These are phyloP conservation scores for Pharus latifolius DNA, from an alignment of 176 grass and related monocot genomes.

Conservation along the genomic window DNA sequence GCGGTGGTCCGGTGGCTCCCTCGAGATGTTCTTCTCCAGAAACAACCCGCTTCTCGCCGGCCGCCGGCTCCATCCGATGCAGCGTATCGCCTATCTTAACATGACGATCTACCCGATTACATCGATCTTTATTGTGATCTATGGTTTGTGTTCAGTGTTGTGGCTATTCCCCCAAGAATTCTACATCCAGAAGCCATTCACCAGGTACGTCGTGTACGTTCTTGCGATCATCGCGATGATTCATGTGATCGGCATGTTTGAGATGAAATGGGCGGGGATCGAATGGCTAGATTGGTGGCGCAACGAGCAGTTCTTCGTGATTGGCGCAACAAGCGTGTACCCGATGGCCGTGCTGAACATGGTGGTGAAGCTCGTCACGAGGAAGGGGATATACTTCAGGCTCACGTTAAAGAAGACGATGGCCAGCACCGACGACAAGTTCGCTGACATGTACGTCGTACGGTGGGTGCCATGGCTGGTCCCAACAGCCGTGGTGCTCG, in stretches of 20 bases:
- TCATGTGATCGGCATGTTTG: slow-evolving; percentile 4
- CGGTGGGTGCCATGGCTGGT: slow-evolving; percentile 19
- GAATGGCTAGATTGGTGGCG: slow-evolving; percentile 12
- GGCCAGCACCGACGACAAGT: background rate
- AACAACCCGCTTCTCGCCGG: background rate
- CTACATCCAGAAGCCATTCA: background rate
- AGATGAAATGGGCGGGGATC: slow-evolving; percentile 13
- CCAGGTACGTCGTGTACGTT: background rate
- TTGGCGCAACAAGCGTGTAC: slow-evolving; percentile 1
- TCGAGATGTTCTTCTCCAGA: slow-evolving; percentile 25
- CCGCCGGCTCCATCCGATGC: background rate
- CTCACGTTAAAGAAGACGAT: slow-evolving; percentile 17
- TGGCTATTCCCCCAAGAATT: slow-evolving; percentile 8
- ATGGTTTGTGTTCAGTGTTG: background rate
- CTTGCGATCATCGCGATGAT: background rate
- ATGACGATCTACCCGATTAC: slow-evolving; percentile 6
- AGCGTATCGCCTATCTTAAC: slow-evolving; percentile 9
- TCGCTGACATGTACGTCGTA: slow-evolving; percentile 9
- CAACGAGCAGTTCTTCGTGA: slow-evolving; percentile 22
- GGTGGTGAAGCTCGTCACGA: slow-evolving; percentile 8
- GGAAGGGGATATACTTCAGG: slow-evolving; percentile 26
- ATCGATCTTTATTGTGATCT: background rate
- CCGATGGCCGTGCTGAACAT: slow-evolving; percentile 19
- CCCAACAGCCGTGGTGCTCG: background rate
- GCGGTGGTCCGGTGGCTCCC: slow-evolving; percentile 15